phyloP scores from a whole-genome alignment of 2,329 filamentous ascomycete species.

The Neurospora sp. region DNA sequence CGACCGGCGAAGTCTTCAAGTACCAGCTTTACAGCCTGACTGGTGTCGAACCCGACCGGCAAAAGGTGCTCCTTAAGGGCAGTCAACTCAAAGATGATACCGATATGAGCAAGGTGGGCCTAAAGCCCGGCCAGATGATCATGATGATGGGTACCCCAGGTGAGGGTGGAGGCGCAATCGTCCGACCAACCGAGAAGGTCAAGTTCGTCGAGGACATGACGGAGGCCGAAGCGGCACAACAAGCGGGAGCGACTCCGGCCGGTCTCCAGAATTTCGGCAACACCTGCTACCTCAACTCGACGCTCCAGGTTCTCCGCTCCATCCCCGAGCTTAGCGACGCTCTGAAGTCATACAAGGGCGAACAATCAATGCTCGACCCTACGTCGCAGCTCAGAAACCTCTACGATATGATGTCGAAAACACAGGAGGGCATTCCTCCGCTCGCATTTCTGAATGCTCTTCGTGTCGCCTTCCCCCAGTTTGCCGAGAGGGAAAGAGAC shows the following conservation, averaged over 20 bases:
- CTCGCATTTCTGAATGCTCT: slow-evolving; percentile 73
- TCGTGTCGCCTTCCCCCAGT: slow-evolving; percentile 76
- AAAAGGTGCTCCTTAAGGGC: slow-evolving; percentile 92
- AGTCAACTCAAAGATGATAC: slow-evolving; percentile 94
- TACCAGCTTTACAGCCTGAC: slow-evolving; percentile 92
- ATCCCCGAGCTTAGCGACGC: slow-evolving; percentile 86
- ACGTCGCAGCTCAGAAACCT: slow-evolving; percentile 69
- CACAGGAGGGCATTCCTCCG: slow-evolving; percentile 78
- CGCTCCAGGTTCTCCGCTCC: slow-evolving; percentile 77
- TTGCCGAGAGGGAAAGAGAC: slow-evolving; percentile 77
- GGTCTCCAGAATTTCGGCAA: slow-evolving; percentile 90
- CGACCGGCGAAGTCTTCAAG: slow-evolving; percentile 88
- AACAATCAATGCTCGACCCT: slow-evolving; percentile 53
- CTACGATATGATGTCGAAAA: slow-evolving; percentile 82
- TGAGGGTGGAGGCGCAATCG: slow-evolving; percentile 47
- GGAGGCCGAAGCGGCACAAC: slow-evolving; percentile 76
- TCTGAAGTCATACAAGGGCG: slow-evolving; percentile 55
- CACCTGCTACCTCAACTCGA: slow-evolving; percentile 97
- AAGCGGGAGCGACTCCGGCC: slow-evolving; percentile 75
- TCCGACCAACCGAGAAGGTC: slow-evolving; percentile 67
- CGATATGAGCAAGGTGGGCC: slow-evolving; percentile 68
- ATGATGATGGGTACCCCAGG: slow-evolving; percentile 96
- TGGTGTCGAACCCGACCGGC: slow-evolving; percentile 88
- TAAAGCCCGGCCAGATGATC: slow-evolving; percentile 77
- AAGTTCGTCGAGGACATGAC: slow-evolving; percentile 98